Conservation (phyloP, 768 basidiomycete species). For the Phylloporus scabripes region DNA sequence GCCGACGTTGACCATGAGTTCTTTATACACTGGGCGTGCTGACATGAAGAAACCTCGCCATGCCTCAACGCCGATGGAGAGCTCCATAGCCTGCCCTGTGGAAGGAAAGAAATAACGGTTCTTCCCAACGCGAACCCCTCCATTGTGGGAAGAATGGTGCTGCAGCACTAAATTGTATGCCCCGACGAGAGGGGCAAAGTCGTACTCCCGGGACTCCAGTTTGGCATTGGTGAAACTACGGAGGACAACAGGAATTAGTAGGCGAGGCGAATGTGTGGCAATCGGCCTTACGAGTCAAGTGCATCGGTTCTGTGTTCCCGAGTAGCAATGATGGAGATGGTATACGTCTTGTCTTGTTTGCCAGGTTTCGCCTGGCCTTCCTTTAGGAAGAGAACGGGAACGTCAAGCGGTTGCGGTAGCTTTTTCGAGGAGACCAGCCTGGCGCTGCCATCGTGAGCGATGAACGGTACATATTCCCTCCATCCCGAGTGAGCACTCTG, state of each 20-base stretch:
- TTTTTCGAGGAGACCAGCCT: slow-evolving; percentile 37
- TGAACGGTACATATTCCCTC: slow-evolving; percentile 28
- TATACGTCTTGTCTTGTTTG: slow-evolving; percentile 32
- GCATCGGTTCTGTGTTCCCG: slow-evolving; percentile 27
- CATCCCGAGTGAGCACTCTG: slow-evolving; percentile 33
- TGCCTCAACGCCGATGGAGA: slow-evolving; percentile 40
- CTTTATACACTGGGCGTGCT: slow-evolving; percentile 42
- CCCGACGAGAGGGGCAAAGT: slow-evolving; percentile 38
- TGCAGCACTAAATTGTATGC: slow-evolving; percentile 47
- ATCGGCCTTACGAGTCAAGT: slow-evolving; percentile 30
- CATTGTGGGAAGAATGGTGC: slow-evolving; percentile 37
- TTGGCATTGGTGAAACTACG: slow-evolving; percentile 39
- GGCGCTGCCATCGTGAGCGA: slow-evolving; percentile 40
- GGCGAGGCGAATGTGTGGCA: background rate
- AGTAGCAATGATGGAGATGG: slow-evolving; percentile 31
- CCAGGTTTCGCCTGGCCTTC: slow-evolving; percentile 35
- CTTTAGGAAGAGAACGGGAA: slow-evolving; percentile 34
- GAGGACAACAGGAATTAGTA: background rate
- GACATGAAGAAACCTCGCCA: slow-evolving; percentile 49
- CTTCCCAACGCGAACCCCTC: slow-evolving; percentile 44
- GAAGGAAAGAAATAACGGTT: slow-evolving; percentile 50
- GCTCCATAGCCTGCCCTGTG: slow-evolving; percentile 11
- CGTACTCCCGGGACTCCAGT: slow-evolving; percentile 32
- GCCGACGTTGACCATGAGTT: slow-evolving; percentile 51
- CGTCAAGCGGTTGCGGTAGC: slow-evolving; percentile 34